Base-by-base conservation (phyloP, 176 grass and related monocot species). In the Zea luxurians region DNA sequence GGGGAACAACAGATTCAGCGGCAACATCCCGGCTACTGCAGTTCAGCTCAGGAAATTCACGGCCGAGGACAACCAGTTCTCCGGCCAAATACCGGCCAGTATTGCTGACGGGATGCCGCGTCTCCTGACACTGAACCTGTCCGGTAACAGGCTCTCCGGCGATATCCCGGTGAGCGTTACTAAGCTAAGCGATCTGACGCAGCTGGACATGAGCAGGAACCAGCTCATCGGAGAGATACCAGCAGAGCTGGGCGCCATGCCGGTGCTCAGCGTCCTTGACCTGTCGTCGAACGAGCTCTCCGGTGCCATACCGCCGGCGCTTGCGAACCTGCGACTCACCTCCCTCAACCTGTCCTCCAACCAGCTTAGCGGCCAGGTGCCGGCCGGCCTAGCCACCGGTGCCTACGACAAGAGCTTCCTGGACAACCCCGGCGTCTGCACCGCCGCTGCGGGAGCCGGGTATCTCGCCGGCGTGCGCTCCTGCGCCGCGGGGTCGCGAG, bases 301-400 rank as follows among this genome's bases (percentile, higher is more conserved):
- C 42, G 91, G 95, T 37, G 15, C 40, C 63, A 90, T 98, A 17
- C 95, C 95, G 2, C 2, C 49, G 35, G 54, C 38, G 37, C 86
- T 99, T 21, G 75, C 11, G 10, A 50, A 55, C 6, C 80, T 78
- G 12, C 10, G 5, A 16, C 55, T 92, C 10, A 87, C 5, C 64
- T 37, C 7, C 41, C 85, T 98, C 18, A 95, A 98, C 78, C 83
- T 99, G 18, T 99, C 96, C 13, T 92, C 87, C 17, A 95, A 99
- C 86, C 74, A 87, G 61, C 82, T 99, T 60, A 66, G 57, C n/a
- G 92, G 96, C 20, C 63, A 83, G 59, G 78, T 99, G 37, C 96
- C 96, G 5, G 72, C 44, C 6, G 61, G 0, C 9, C 46, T 99
- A 2, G 87, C 89, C 66, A 92, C 1, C 57, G 18, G 35, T 7